These are phyloP conservation scores for Brassica juncea DNA, from an alignment of 345 rosid species.

Conservation along the genomic window DNA sequence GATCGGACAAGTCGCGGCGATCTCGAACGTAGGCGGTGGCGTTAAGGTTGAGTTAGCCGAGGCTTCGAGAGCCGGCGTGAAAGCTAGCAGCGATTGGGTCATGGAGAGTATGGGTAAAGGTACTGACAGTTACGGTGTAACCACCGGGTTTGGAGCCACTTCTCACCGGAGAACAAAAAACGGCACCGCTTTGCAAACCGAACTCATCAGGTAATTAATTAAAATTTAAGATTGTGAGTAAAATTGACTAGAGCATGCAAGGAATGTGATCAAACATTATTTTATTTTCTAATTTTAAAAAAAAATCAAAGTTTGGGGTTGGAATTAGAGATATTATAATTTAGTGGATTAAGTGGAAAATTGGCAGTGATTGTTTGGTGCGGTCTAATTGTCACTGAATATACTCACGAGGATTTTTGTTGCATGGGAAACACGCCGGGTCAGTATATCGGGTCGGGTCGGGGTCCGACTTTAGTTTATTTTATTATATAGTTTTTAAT, in stretches of 20 bases:
- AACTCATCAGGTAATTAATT: constrained; percentile 61
- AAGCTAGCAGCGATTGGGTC: constrained; percentile 81
- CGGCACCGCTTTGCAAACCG: constrained; percentile 68
- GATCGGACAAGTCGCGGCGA: constrained; percentile 72
- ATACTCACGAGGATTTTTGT: constrained; percentile 9
- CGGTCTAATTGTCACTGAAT: constrained; percentile 26
- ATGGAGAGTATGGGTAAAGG: constrained; percentile 73
- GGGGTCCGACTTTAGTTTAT: background rate
- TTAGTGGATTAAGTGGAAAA: constrained; percentile 13
- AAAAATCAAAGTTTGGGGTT: background rate
- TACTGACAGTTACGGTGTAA: constrained; percentile 69
- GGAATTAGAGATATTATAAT: constrained; percentile 10
- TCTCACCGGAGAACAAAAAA: constrained; percentile 74
- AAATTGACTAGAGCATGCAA: background rate
- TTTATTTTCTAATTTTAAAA: background rate
- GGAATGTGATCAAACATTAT: background rate
- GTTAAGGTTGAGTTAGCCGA: constrained; percentile 58
- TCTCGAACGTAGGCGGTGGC: constrained; percentile 40
- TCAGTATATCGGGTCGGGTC: constrained; percentile 1
- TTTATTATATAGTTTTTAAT: background rate
- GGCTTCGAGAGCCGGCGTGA: constrained; percentile 50
- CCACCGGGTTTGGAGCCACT: constrained; percentile 79
- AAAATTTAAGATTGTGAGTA: background rate
- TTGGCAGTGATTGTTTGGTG: constrained; percentile 20
- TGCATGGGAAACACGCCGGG: background rate